Evolutionary conservation across 176 grass and related monocot genomes (phyloP).

Genomic region (Avena sativa): DNA sequence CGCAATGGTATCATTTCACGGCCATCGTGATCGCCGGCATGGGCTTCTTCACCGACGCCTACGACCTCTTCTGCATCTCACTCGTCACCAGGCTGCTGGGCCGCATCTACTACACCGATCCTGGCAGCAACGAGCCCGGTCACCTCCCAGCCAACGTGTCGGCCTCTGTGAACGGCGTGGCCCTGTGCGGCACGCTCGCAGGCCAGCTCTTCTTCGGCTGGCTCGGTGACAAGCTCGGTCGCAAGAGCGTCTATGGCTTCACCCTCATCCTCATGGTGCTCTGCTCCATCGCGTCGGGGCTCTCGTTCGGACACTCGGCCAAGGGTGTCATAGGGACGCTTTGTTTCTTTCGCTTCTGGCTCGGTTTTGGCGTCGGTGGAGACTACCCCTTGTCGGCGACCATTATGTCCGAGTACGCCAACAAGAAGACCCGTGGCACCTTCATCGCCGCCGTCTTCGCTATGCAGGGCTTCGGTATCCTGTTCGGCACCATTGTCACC

Average conservation of each 20-base stretch:
- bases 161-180: too few species aligned
- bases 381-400: slow-evolving; percentile 76
- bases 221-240: slow-evolving; percentile 62
- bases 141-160: too few species aligned
- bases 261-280: slow-evolving; percentile 74
- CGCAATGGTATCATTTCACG: slow-evolving; percentile 82
- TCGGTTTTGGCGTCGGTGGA: slow-evolving; percentile 80
- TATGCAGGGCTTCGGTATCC: too few species aligned
- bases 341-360: slow-evolving; percentile 86
- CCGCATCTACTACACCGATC: slow-evolving; percentile 77
- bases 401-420: slow-evolving; percentile 98
- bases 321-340: slow-evolving; percentile 44
- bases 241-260: slow-evolving; percentile 76
- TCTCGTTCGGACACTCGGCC: slow-evolving; percentile 55
- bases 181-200: slow-evolving; percentile 55
- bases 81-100: slow-evolving; percentile 72
- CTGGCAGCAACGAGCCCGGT: not conserved
- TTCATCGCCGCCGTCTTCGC: too few species aligned
- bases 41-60: slow-evolving; percentile 92
- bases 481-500: too few species aligned
- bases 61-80: slow-evolving; percentile 73
- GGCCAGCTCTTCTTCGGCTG: slow-evolving; percentile 90
- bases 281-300: slow-evolving; percentile 59
- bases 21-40: slow-evolving; percentile 81
- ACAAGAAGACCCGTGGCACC: slow-evolving; percentile 70